Evolutionary conservation across 257 asterid species (phyloP).

Genomic region (Phtheirospermum japonicum): DNA sequence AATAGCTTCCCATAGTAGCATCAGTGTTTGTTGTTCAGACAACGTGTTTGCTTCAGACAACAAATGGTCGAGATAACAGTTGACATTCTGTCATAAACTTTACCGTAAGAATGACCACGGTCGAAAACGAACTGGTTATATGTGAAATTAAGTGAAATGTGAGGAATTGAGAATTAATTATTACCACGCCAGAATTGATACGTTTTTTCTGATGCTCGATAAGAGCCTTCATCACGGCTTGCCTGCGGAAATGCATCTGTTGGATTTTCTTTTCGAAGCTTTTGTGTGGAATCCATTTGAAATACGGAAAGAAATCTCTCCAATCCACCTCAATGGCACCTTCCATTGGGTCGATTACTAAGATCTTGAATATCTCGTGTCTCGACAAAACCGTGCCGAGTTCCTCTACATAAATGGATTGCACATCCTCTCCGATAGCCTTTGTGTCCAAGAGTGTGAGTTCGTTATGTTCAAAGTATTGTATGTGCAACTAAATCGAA

Average conservation of each 20-base stretch:
- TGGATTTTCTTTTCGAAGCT: constrained; percentile 49
- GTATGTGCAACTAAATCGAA: neutral
- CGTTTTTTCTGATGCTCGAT: constrained; percentile 53
- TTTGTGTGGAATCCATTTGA: constrained; percentile 82
- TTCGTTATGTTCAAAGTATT: neutral
- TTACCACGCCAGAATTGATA: constrained; percentile 66
- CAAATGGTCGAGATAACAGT: constrained; percentile 65
- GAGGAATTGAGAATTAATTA: neutral
- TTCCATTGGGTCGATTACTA: constrained; percentile 71
- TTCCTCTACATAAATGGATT: constrained; percentile 59
- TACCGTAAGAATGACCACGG: neutral
- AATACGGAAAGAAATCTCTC: constrained; percentile 89
- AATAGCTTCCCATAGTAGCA: constrained; percentile 82
- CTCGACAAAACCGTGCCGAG: constrained; percentile 51
- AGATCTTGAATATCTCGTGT: constrained; percentile 49
- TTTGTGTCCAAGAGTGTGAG: constrained; percentile 17
- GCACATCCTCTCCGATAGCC: constrained; percentile 69
- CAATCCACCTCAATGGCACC: constrained; percentile 95
- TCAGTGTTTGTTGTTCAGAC: constrained; percentile 59
- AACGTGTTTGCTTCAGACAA: constrained; percentile 55
- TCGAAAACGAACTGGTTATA: neutral
- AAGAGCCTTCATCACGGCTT: constrained; percentile 69
- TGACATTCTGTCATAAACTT: constrained; percentile 44
- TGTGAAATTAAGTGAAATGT: neutral
- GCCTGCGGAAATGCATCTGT: constrained; percentile 42